Base-by-base conservation (phyloP, 257 asterid species). In the Echium plantagineum region DNA sequence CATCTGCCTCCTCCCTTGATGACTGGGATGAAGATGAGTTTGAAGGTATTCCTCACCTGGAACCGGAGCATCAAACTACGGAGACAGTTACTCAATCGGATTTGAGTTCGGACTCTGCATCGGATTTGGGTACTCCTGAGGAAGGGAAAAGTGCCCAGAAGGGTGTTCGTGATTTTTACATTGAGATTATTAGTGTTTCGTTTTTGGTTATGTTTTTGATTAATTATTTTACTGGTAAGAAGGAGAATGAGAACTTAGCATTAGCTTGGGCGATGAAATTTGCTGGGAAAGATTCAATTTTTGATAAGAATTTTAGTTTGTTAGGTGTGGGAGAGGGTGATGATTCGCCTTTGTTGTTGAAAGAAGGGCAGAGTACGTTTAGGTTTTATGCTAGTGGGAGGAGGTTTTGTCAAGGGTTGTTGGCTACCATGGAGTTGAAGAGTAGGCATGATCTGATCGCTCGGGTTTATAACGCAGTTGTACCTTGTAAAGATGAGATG, bases 11-110 rank as follows among this genome's bases (percentile, higher is more conserved):
- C 26, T 24, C 26, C 2, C 26, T 24, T 24, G 87, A 83, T 0
- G 70, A 75, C 70, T 90, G 96, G 97, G 96, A 90, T 55, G 97
- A 90, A 52, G 97, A 90, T 66, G 97, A 90, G 59, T 90, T 90
- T 52, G 97, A 90, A 68, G 97, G 97, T 4, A 69, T 90, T 57
- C 94, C 96, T 10, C 72, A 70, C 28, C 58, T 24, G 9, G 3
- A 57, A 32, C 18, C 61, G 47, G 69, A 71, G 9, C 58, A 72
- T 15, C 75, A 66, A 64, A 62, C 56, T 32, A 60, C 71, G 12
- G 46, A 5, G 1, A 7, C 46, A 5, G 12, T 35, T 9, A 35
- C 46, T 35, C 46, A 5, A 35, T 35, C 46, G 2, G 12, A 35
- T 8, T n/a, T n/a, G n/a, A n/a, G n/a, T n/a, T 35, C 46, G 12